These are phyloP conservation scores for Calonectria henricotiae DNA, from an alignment of 2,329 filamentous ascomycete species.

Conservation along the genomic window DNA sequence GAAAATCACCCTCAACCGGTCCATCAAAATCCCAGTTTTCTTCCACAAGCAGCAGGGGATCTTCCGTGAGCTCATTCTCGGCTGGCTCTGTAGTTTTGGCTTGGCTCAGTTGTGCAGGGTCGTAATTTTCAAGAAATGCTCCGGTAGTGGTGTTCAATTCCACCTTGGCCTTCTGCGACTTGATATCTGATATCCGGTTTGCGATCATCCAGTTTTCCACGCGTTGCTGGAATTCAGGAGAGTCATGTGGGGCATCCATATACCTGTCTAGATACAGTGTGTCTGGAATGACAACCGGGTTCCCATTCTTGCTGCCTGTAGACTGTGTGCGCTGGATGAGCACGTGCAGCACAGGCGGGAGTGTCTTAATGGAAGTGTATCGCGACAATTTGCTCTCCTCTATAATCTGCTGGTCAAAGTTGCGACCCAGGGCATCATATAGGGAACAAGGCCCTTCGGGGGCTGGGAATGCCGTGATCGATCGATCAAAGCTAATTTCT, in stretches of 20 bases:
- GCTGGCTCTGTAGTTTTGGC: neutral
- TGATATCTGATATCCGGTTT: constrained; percentile 72
- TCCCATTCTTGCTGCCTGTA: constrained; percentile 82
- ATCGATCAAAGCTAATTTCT: constrained; percentile 73
- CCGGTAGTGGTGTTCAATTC: constrained; percentile 51
- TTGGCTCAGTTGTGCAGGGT: constrained; percentile 27
- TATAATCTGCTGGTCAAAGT: constrained; percentile 86
- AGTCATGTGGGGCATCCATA: constrained; percentile 77
- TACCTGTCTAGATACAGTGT: constrained; percentile 91
- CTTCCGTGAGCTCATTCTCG: constrained; percentile 28
- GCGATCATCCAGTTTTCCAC: constrained; percentile 84
- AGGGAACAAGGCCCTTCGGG: constrained; percentile 73
- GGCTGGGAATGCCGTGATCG: constrained; percentile 74
- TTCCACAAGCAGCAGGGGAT: constrained; percentile 33
- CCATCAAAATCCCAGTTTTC: constrained; percentile 61
- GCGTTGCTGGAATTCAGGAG: constrained; percentile 75
- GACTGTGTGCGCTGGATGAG: constrained; percentile 89
- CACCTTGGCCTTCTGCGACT: constrained; percentile 57
- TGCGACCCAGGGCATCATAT: constrained; percentile 87
- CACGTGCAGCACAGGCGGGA: constrained; percentile 90
- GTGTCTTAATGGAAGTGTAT: constrained; percentile 81
- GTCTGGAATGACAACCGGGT: constrained; percentile 85
- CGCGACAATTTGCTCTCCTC: constrained; percentile 75
- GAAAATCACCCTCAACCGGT: constrained; percentile 58
- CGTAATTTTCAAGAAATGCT: constrained; percentile 52